phyloP scores from a whole-genome alignment of 1,284 basidiomycete genomes.

The Irpex lacteus region DNA sequence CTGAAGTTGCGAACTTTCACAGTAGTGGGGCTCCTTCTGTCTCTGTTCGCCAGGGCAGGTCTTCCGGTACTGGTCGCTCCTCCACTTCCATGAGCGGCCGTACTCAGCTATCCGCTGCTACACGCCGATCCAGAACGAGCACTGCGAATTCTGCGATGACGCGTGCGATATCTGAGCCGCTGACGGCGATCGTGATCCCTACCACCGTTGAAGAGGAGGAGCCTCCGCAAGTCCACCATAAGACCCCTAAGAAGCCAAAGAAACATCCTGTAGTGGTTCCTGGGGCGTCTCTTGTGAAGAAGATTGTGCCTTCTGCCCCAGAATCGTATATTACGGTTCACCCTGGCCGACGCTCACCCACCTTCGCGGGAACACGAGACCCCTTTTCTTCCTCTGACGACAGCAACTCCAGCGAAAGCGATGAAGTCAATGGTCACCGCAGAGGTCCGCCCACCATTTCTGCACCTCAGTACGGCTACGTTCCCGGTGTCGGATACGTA shows the following conservation, averaged over 20 bases:
- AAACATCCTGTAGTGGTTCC: slow-evolving; percentile 22
- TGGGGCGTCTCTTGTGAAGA: slow-evolving; percentile 20
- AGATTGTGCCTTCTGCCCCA: slow-evolving; percentile 17
- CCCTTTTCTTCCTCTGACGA: slow-evolving; percentile 1
- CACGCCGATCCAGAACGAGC: not conserved
- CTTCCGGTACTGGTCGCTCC: not conserved
- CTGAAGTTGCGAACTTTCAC: slow-evolving; percentile 20
- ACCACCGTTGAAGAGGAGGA: slow-evolving; percentile 1
- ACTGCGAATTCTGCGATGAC: not conserved
- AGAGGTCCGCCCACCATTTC: not conserved
- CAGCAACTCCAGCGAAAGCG: not conserved
- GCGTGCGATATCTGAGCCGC: slow-evolving; percentile 4
- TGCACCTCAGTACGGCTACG: slow-evolving; percentile 14
- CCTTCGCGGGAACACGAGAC: not conserved
- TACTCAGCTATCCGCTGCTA: not conserved
- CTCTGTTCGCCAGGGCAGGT: not conserved
- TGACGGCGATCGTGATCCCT: not conserved
- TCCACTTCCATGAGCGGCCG: slow-evolving; percentile 11
- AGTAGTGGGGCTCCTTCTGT: slow-evolving; percentile 1
- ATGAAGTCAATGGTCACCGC: not conserved
- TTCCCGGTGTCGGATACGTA: slow-evolving; percentile 18
- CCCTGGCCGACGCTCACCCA: not conserved
- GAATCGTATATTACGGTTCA: not conserved
- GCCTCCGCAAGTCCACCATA: not conserved
- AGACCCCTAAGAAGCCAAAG: slow-evolving; percentile 12